Conservation (phyloP, 805 yeast genomes). For the Teunomyces funiuensis region DNA sequence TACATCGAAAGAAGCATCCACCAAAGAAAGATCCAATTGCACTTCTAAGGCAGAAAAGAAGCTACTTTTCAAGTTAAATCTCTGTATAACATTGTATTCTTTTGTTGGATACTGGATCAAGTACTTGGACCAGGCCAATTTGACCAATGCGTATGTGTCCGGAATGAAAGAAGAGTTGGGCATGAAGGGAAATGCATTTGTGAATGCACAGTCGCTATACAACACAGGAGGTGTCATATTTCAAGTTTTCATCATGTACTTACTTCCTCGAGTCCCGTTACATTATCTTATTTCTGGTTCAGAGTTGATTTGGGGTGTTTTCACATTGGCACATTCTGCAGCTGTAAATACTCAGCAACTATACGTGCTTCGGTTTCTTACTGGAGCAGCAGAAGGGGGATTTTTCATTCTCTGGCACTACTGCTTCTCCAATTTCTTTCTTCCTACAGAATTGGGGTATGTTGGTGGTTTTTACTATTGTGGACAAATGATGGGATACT, state of each 20-base stretch:
- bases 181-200: conserved; percentile 22
- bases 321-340: conserved; percentile 18
- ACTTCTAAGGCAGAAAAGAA: conserved; percentile 24
- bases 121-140: conserved; percentile 23
- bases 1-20: conserved; percentile 9
- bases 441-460: conserved; percentile 15
- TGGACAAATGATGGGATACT: conserved; percentile 30
- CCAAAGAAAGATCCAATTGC: conserved; percentile 21
- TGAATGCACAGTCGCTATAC: conserved; percentile 21
- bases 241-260: conserved; percentile 24
- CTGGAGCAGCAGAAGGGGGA: conserved; percentile 18
- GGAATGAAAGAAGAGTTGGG: conserved; percentile 19
- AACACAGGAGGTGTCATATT: conserved; percentile 23
- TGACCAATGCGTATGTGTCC: conserved; percentile 24
- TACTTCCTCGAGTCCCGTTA: conserved; percentile 20
- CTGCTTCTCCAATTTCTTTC: conserved; percentile 52
- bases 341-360: conserved; percentile 17
- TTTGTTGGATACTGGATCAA: conserved; percentile 27
- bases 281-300: conserved; percentile 19
- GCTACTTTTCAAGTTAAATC: conserved; percentile 23
- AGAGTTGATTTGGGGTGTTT: conserved; percentile 20
- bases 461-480: conserved; percentile 27
- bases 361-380: conserved; percentile 19
- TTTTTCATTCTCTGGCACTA: conserved; percentile 12
- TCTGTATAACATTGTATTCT: conserved; percentile 23